A percentile compares a stretch with the other conserved stretches of the same genome.
Conservation (phyloP, 257 asterid species). For the Haberlea rhodopensis region DNA sequence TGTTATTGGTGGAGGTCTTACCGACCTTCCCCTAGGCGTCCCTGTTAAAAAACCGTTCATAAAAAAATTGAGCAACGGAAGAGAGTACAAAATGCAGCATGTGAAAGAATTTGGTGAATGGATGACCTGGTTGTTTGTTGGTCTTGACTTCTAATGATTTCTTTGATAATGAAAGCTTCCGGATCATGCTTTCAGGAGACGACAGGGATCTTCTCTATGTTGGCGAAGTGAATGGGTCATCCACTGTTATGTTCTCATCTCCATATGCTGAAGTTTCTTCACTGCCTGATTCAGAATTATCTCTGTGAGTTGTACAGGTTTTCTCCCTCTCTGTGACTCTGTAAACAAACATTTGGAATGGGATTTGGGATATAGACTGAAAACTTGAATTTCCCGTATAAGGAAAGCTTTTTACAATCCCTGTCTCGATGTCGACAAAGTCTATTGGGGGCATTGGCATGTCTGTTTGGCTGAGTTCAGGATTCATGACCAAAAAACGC, state of each 20-base stretch:
- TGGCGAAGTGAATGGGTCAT: conserved; percentile 50
- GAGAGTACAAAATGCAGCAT: neutral
- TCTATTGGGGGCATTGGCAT: conserved; percentile 54
- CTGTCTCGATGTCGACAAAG: conserved; percentile 40
- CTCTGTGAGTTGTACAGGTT: conserved; percentile 30
- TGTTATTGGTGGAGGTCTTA: conserved; percentile 61
- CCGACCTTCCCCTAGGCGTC: conserved; percentile 55
- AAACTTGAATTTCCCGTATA: conserved; percentile 21
- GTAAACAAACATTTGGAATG: conserved; percentile 73
- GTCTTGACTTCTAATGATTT: conserved; percentile 42
- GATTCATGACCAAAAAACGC: conserved; percentile 46
- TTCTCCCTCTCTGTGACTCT: conserved; percentile 72
- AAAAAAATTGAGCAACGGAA: neutral
- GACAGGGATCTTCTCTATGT: conserved; percentile 39
- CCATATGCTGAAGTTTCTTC: conserved; percentile 52
- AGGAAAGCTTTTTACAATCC: conserved; percentile 24
- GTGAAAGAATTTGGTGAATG: neutral
- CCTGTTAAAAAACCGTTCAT: conserved; percentile 37
- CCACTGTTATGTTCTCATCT: conserved; percentile 46
- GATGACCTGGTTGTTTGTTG: conserved; percentile 55
- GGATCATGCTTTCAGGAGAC: conserved; percentile 36
- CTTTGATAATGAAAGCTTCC: conserved; percentile 43
- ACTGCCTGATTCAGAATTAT: conserved; percentile 72
- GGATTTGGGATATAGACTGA: conserved; percentile 46
- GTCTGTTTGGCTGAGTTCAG: conserved; percentile 54